Percentiles rank a stretch among this genome's conserved stretches.
These are phyloP conservation scores for Erysimum cheiranthoides DNA, from an alignment of 345 rosid species.

Conservation along the genomic window DNA sequence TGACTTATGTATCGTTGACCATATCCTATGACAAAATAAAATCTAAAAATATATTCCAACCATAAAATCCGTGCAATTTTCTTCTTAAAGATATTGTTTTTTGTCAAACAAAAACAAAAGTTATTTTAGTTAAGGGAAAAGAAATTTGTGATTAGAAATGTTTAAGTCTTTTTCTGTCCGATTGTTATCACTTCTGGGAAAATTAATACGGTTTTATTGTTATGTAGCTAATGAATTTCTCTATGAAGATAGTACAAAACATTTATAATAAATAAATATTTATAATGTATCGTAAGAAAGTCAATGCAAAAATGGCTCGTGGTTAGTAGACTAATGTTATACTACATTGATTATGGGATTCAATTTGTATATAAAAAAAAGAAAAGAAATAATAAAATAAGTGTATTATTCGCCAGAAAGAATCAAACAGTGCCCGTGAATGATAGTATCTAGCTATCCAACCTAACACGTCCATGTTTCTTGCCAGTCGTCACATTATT, in stretches of 20 bases:
- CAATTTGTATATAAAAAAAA: not conserved
- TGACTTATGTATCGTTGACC: constrained; percentile 34
- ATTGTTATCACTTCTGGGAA: not conserved
- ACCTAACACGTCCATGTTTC: constrained; percentile 14
- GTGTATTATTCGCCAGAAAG: constrained; percentile 19
- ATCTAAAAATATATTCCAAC: constrained; percentile 1
- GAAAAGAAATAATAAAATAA: not conserved
- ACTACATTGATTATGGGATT: not conserved
- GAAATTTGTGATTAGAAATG: not conserved
- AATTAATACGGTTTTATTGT: not conserved
- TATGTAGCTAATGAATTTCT: not conserved
- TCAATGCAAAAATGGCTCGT: constrained; percentile 14
- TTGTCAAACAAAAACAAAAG: not conserved
- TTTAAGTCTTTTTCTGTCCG: not conserved
- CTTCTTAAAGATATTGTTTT: not conserved
- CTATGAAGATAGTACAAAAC: constrained; percentile 2
- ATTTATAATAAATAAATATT: not conserved
- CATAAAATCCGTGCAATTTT: not conserved
- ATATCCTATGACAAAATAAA: constrained; percentile 13
- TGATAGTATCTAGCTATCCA: constrained; percentile 27
- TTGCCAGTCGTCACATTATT: constrained; percentile 34
- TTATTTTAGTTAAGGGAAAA: not conserved
- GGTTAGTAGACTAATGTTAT: constrained; percentile 32
- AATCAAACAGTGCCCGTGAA: constrained; percentile 23
- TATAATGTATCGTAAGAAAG: not conserved